Evolutionary conservation across 495 filamentous ascomycete genomes (phyloP).

Genomic region (Neurospora sp.): DNA sequence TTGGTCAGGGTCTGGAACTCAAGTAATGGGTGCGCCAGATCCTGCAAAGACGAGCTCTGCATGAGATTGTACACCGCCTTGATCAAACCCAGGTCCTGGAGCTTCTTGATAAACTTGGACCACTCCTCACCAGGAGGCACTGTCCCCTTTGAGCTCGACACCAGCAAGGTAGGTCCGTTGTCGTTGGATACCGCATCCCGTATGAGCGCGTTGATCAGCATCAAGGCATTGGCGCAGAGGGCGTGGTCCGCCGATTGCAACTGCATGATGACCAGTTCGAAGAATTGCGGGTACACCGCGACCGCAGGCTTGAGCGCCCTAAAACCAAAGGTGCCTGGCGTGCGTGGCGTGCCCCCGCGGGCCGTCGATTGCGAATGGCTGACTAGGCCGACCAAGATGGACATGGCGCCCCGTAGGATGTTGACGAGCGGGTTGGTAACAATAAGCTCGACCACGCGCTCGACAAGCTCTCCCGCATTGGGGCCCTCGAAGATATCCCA

Average conservation of each 20-base stretch:
- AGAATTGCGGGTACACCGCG: conserved; percentile 80
- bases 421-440: conserved; percentile 96
- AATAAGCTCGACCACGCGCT: conserved; percentile 82
- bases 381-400: conserved; percentile 86
- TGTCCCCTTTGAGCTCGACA: conserved; percentile 22
- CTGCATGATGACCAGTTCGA: conserved; percentile 84
- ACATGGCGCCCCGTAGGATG: conserved; percentile 92
- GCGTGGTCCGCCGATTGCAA: conserved; percentile 91
- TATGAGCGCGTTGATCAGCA: conserved; percentile 91
- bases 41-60: conserved; percentile 89
- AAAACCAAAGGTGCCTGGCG: conserved; percentile 62
- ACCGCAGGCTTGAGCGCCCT: conserved; percentile 88
- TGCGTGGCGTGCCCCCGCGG: conserved; percentile 24
- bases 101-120: conserved; percentile 85
- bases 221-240: conserved; percentile 88
- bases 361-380: conserved; percentile 58
- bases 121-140: conserved; percentile 57
- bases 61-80: conserved; percentile 83
- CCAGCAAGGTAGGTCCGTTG: conserved; percentile 18
- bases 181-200: conserved; percentile 85
- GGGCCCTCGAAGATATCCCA: conserved; percentile 67
- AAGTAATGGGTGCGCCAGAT: conserved; percentile 82
- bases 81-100: conserved; percentile 91
- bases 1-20: conserved; percentile 94
- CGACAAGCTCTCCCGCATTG: conserved; percentile 41